These are phyloP conservation scores for Coemansia sp. DNA, from an alignment of 192 early-diverging fungal species.

Conservation along the genomic window DNA sequence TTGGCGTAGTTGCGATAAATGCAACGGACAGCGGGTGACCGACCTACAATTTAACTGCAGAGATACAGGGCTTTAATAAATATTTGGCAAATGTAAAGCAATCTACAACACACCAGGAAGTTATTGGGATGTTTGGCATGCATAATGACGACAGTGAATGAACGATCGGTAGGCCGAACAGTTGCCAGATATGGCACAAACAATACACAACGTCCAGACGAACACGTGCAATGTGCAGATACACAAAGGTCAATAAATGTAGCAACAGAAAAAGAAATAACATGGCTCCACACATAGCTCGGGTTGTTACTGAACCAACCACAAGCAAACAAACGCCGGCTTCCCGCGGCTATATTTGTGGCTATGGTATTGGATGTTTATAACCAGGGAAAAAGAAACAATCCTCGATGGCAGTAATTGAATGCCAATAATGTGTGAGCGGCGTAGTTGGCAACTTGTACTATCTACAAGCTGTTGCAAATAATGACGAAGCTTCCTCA, in stretches of 20 bases:
- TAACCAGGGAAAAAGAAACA: background rate
- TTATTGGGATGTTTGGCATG: background rate
- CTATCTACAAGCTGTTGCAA: background rate
- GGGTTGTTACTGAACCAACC: too few relatives aligned
- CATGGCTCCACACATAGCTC: too few relatives aligned
- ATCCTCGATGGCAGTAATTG: background rate
- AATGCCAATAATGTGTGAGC: background rate
- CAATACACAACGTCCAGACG: background rate
- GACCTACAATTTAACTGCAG: background rate
- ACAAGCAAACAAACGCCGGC: background rate
- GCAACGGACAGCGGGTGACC: background rate
- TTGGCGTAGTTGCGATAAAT: background rate
- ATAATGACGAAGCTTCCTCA: background rate
- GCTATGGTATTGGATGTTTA: background rate
- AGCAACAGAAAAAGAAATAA: background rate
- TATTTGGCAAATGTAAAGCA: background rate
- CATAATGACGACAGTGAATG: slow-evolving; percentile 1
- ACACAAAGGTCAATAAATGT: background rate
- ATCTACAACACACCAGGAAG: background rate
- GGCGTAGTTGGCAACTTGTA: background rate
- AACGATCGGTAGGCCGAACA: slow-evolving; percentile 10
- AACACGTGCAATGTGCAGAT: slow-evolving; percentile 1
- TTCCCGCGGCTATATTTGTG: background rate
- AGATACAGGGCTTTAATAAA: background rate
- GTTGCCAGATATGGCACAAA: background rate